Base-by-base conservation (phyloP, 768 basidiomycete genomes). In the Lactifluus pinguis region DNA sequence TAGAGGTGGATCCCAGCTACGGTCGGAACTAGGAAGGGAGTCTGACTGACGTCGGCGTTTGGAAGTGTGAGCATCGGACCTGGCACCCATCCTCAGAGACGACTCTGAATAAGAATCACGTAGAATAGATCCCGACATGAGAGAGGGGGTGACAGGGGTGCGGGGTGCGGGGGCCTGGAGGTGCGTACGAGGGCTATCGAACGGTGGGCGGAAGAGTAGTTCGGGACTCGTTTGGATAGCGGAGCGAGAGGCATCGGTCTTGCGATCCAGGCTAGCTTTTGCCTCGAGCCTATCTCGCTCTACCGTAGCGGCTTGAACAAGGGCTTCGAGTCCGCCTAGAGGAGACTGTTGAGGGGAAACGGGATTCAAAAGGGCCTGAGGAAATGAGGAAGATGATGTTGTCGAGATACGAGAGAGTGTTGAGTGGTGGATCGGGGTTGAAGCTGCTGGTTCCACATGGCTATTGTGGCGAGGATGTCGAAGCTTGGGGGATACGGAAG, bases 231-330 rank as follows among this genome's bases (percentile, higher is more conserved):
- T 42, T 58, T 45, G 51, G 25, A 49, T 36, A 21, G 49, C 42
- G 6, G 55, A 50, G 42, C 59, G 65, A 47, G 55, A 39, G 8
- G 39, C 32, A 42, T 56, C 53, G 19, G 36, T 17, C 44, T 44
- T 56, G 44, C 48, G 51, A 34, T 34, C 61, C n/a, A 45, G 56
- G 45, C 19, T 47, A 39, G 49, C 66, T 57, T 51, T 70, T 68
- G 49, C 70, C 67, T 62, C 74, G 53, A 87, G 75, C 32, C 84
- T 73, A 38, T 79, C 76, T 49, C 82, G 79, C 66, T 87, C 86
- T 67, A 84, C 81, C 0, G 83, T 82, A 4, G 87, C 87, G 21
- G 80, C 86, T 71, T 87, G 84, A 11, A 85, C 86, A 47, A 89
- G 79, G 3, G 83, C 85, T 49, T 88, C 85, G 52, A 88, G 72